A percentile compares a stretch with the other conserved stretches of the same genome.
Evolutionary conservation across 352 stramenopile genomes (phyloP).

Genomic region (Globisporangium camurandrum): DNA sequence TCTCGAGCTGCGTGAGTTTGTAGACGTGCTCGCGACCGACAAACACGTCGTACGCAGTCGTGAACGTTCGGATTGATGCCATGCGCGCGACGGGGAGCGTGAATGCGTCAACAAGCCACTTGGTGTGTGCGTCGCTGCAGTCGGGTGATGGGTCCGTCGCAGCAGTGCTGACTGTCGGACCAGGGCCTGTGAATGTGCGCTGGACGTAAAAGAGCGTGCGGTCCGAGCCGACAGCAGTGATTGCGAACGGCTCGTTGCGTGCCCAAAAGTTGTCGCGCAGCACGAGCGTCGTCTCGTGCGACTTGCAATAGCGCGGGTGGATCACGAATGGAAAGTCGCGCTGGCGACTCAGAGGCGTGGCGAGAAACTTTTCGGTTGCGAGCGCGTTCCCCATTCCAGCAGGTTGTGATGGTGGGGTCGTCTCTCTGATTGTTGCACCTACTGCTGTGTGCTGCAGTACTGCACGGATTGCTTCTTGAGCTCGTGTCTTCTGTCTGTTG

Average conservation of each 20-base stretch:
- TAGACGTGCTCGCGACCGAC: conserved; percentile 18
- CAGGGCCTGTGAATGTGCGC: conserved; percentile 15
- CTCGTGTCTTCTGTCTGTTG: too few species aligned
- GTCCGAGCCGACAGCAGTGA: not conserved
- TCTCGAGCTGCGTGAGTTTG: conserved; percentile 18
- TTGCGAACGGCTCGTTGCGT: not conserved
- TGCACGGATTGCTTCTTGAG: too few species aligned
- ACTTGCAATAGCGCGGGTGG: conserved; percentile 27
- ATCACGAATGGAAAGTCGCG: conserved; percentile 35
- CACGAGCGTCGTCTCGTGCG: conserved; percentile 22
- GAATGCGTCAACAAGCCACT: conserved; percentile 35
- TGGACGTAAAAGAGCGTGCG: conserved; percentile 24
- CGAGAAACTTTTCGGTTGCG: conserved; percentile 22
- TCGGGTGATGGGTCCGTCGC: too few species aligned
- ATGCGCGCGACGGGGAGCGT: conserved; percentile 24
- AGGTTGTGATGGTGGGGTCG: too few species aligned
- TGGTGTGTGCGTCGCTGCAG: conserved; percentile 15
- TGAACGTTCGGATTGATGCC: conserved; percentile 6
- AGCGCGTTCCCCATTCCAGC: conserved; percentile 21
- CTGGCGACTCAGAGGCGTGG: conserved; percentile 22
- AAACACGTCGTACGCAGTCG: conserved; percentile 23
- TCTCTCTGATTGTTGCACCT: too few species aligned
- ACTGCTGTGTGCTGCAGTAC: too few species aligned
- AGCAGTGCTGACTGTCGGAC: not conserved
- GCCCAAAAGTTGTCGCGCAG: conserved; percentile 30